Percentiles rank a stretch among this genome's conserved stretches.
phyloP scores from a whole-genome alignment of 192 early-diverging fungal species.

The Coemansia sp. region DNA sequence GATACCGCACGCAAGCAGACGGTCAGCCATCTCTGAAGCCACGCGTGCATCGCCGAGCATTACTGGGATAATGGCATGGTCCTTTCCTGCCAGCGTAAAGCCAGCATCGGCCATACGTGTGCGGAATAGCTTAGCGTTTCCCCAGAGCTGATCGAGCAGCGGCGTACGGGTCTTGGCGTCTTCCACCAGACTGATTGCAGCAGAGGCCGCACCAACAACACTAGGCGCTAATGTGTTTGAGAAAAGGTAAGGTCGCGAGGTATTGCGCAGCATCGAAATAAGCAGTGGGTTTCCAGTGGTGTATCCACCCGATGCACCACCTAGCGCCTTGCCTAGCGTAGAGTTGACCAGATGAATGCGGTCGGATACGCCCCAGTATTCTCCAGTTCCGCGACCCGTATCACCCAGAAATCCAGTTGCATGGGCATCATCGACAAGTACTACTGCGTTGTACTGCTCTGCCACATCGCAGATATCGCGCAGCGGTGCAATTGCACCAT shows the following conservation, averaged over 20 bases:
- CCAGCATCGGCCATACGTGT: constrained; percentile 59
- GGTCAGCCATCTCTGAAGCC: constrained; percentile 55
- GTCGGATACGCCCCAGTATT: constrained; percentile 61
- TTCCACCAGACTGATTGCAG: constrained; percentile 56
- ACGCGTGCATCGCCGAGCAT: constrained; percentile 59
- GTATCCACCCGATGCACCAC: constrained; percentile 58
- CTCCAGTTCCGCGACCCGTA: constrained; percentile 65
- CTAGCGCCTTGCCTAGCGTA: constrained; percentile 59
- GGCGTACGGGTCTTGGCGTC: constrained; percentile 39
- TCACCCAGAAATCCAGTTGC: constrained; percentile 69
- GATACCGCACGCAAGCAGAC: constrained; percentile 54
- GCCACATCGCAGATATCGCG: constrained; percentile 65
- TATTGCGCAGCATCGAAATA: constrained; percentile 53
- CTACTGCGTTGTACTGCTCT: constrained; percentile 66
- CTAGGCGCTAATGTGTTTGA: constrained; percentile 59
- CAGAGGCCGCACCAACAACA: constrained; percentile 56
- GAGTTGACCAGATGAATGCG: constrained; percentile 62
- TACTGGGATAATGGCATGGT: constrained; percentile 60
- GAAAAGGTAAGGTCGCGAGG: constrained; percentile 58
- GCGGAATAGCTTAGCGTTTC: constrained; percentile 63
- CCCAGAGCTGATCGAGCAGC: constrained; percentile 58
- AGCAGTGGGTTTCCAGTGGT: constrained; percentile 49
- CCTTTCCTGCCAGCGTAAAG: constrained; percentile 62
- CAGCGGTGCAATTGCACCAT: constrained; percentile 67
- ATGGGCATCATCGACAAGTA: constrained; percentile 74